These are phyloP conservation scores for Venturia aucupariae DNA, from an alignment of 2,329 filamentous ascomycete genomes.

Conservation along the genomic window DNA sequence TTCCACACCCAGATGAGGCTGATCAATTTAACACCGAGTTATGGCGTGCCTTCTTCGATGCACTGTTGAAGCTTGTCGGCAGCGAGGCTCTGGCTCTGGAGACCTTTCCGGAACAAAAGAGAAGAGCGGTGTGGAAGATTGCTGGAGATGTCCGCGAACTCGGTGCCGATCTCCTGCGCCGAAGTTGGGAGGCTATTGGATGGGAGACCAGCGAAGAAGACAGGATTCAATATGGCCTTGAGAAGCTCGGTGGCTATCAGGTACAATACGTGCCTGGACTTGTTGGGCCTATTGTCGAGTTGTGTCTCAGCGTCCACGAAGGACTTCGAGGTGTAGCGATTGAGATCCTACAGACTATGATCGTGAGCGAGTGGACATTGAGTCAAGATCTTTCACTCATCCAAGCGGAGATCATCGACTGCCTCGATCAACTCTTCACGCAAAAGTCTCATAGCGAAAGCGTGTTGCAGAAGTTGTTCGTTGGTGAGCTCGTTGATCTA, in stretches of 20 bases:
- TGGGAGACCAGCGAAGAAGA: conserved; percentile 88
- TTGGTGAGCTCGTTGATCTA: conserved; percentile 70
- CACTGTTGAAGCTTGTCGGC: conserved; percentile 77
- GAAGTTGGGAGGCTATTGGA: conserved; percentile 90
- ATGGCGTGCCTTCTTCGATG: conserved; percentile 90
- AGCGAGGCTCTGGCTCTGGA: conserved; percentile 85
- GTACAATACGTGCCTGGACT: conserved; percentile 94
- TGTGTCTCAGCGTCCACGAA: conserved; percentile 92
- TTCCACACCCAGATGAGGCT: conserved; percentile 84
- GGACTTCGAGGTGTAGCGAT: conserved; percentile 83
- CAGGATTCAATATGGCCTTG: conserved; percentile 63
- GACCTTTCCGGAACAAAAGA: conserved; percentile 93
- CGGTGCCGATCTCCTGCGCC: conserved; percentile 74
- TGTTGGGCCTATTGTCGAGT: conserved; percentile 81
- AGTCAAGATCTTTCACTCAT: conserved; percentile 87
- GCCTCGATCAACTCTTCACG: conserved; percentile 83
- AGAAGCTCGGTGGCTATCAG: conserved; percentile 89
- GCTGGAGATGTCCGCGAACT: conserved; percentile 90
- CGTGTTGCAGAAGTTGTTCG: conserved; percentile 85
- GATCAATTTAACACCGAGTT: conserved; percentile 87
- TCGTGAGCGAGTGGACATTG: conserved; percentile 94
- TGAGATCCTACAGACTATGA: conserved; percentile 93
- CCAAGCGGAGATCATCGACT: conserved; percentile 94
- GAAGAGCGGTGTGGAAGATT: conserved; percentile 96
- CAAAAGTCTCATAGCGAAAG: conserved; percentile 79